Base-by-base conservation (phyloP, 2,329 filamentous ascomycete genomes). In the Calonectria hongkongensis region DNA sequence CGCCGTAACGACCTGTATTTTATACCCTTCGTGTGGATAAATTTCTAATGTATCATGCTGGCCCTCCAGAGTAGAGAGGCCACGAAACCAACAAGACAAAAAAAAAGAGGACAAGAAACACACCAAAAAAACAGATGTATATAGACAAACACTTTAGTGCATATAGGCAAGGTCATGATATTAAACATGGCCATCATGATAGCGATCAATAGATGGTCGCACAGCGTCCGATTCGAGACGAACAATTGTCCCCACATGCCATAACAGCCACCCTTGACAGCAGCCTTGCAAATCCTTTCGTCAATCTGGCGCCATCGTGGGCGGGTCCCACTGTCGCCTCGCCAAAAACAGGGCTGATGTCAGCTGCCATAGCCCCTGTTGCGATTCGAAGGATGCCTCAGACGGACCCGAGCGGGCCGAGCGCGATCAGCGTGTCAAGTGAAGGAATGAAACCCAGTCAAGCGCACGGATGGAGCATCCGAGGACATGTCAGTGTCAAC, bases 271-370 rank as follows among this genome's bases (percentile, higher is more conserved):
- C 21, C 54, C 54, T 60, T 60, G 54, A 60, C 33, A 60, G 33
- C 54, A 58, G 54, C 30, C 51, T 58, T 58, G 54, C 33, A 36
- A 36, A 60, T 60, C 54, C 54, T 60, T 60, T 60, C 54, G 54
- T 60, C 54, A 60, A 60, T 60, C 54, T 60, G 21, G 36, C 13
- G 13, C 54, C 13, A 41, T 60, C 28, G 30, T 9, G n/a, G 21
- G 27, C 18, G 54, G 54, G 15, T 39, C 54, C 54, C 54, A 43
- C 54, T 15, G n/a, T 4, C 39, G 33, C 54, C 1, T 58, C 54
- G n/a, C 54, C 5, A 25, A 56, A 39, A 39, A 36, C n/a, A 36
- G 33, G 54, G 54, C 36, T 15, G 54, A 36, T 25, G 33, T 25
- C 36, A 25, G 54, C 54, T 39, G 39, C 36, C n/a, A 60, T 27